Evolutionary conservation across 2,329 filamentous ascomycete species (phyloP).

Genomic region (Chrysoporthe austroafricana): DNA sequence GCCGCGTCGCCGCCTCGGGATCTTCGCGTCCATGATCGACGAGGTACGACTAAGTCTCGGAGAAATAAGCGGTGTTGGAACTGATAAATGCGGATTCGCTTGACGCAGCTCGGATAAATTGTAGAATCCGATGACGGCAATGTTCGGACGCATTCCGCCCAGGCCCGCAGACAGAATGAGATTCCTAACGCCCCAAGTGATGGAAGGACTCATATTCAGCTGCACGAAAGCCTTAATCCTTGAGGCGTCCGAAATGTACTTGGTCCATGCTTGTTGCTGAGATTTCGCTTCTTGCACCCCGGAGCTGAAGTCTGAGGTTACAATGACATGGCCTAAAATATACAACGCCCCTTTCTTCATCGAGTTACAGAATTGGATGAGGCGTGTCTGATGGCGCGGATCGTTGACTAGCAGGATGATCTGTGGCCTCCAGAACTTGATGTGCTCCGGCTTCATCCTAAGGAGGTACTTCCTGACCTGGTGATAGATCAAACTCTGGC

Average conservation of each 20-base stretch:
- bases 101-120: slow-evolving; percentile 75
- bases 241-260: slow-evolving; percentile 80
- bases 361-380: slow-evolving; percentile 91
- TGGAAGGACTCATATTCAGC: slow-evolving; percentile 77
- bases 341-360: slow-evolving; percentile 87
- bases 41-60: not conserved
- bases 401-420: slow-evolving; percentile 85
- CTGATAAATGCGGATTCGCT: slow-evolving; percentile 12
- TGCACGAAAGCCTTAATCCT: slow-evolving; percentile 90
- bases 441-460: slow-evolving; percentile 82
- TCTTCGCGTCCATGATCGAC: not conserved
- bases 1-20: slow-evolving; percentile 46
- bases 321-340: slow-evolving; percentile 85
- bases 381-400: slow-evolving; percentile 76
- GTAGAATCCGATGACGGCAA: slow-evolving; percentile 80
- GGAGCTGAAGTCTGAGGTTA: slow-evolving; percentile 78
- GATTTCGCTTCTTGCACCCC: slow-evolving; percentile 80
- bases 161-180: slow-evolving; percentile 80
- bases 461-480: slow-evolving; percentile 88
- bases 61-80: not conserved
- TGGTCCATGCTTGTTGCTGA: slow-evolving; percentile 82
- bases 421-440: slow-evolving; percentile 92
- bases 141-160: slow-evolving; percentile 87
- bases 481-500: slow-evolving; percentile 82
- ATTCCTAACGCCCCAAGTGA: slow-evolving; percentile 85